A percentile compares a stretch with the other conserved stretches of the same genome.
Evolutionary conservation across 2,329 filamentous ascomycete species (phyloP).

Genomic region (Lithohypha guttulata): DNA sequence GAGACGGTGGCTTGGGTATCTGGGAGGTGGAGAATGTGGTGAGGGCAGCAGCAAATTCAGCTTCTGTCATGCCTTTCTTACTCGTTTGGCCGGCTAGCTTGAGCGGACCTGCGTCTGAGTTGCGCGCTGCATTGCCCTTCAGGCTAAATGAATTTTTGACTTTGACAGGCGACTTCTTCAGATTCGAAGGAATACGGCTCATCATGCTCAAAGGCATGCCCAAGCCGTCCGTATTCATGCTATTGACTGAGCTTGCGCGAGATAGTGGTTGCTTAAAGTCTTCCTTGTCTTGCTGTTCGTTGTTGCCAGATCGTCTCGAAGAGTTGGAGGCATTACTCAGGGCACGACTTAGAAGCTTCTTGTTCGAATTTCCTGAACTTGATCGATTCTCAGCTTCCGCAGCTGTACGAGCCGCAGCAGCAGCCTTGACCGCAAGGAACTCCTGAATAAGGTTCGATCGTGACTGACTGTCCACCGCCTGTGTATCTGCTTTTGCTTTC

Average conservation of each 20-base stretch:
- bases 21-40: conserved; percentile 19
- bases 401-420: conserved; percentile 2
- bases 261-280: conserved; percentile 23
- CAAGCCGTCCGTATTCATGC: conserved; percentile 31
- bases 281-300: background rate
- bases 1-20: conserved; percentile 25
- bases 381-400: background rate
- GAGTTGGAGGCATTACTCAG: conserved; percentile 32
- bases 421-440: conserved; percentile 10
- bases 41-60: conserved; percentile 27
- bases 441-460: conserved; percentile 1
- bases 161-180: conserved; percentile 8
- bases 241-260: conserved; percentile 41
- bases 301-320: conserved; percentile 23
- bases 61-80: conserved; percentile 26
- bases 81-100: conserved; percentile 21
- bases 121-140: conserved; percentile 15
- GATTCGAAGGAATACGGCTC: conserved; percentile 19
- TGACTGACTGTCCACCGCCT: background rate
- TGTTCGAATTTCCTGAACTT: conserved; percentile 12
- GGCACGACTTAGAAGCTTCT: conserved; percentile 33
- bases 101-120: conserved; percentile 23
- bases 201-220: conserved; percentile 22
- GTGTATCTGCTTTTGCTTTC: background rate
- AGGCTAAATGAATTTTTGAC: conserved; percentile 10